Percentiles rank a stretch among this genome's conserved stretches.
Evolutionary conservation across 768 basidiomycete genomes (phyloP).

Genomic region (Boletus coccyginus): DNA sequence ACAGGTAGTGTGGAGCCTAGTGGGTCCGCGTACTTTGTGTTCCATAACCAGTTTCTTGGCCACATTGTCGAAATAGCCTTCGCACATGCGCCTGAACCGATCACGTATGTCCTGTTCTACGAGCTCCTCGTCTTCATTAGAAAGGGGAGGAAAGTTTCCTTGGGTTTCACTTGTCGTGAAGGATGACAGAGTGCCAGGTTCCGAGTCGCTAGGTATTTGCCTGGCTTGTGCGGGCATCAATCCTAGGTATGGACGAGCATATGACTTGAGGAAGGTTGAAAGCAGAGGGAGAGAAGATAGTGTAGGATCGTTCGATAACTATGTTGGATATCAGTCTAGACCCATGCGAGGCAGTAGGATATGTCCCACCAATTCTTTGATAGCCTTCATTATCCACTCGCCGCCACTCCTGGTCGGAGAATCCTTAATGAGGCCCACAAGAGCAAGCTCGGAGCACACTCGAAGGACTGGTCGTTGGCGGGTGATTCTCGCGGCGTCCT

Average conservation of each 20-base stretch:
- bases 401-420: slow-evolving; percentile 68
- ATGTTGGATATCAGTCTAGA: slow-evolving; percentile 14
- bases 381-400: slow-evolving; percentile 84
- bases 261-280: slow-evolving; percentile 91
- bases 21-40: slow-evolving; percentile 64
- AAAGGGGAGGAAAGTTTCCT: slow-evolving; percentile 39
- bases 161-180: slow-evolving; percentile 32
- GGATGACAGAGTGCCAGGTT: slow-evolving; percentile 54
- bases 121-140: slow-evolving; percentile 64
- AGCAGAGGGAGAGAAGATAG: slow-evolving; percentile 87
- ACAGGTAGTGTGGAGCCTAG: not conserved
- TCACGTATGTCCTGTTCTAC: slow-evolving; percentile 85
- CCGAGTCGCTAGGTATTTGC: slow-evolving; percentile 54
- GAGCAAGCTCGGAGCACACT: slow-evolving; percentile 85
- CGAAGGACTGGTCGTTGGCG: slow-evolving; percentile 85
- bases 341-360: slow-evolving; percentile 4
- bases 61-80: slow-evolving; percentile 89
- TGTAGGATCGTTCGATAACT: slow-evolving; percentile 88
- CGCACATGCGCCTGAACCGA: slow-evolving; percentile 89
- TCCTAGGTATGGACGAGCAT: slow-evolving; percentile 86
- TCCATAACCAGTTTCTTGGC: slow-evolving; percentile 90
- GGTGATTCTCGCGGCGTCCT: slow-evolving; percentile 73
- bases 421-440: slow-evolving; percentile 82
- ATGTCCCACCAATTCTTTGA: slow-evolving; percentile 77
- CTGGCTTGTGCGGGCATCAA: slow-evolving; percentile 54